Evolutionary conservation across 768 basidiomycete genomes (phyloP), one percentile per base, ranked within the genome.

Genomic region (Dioszegia hungarica): DNA sequence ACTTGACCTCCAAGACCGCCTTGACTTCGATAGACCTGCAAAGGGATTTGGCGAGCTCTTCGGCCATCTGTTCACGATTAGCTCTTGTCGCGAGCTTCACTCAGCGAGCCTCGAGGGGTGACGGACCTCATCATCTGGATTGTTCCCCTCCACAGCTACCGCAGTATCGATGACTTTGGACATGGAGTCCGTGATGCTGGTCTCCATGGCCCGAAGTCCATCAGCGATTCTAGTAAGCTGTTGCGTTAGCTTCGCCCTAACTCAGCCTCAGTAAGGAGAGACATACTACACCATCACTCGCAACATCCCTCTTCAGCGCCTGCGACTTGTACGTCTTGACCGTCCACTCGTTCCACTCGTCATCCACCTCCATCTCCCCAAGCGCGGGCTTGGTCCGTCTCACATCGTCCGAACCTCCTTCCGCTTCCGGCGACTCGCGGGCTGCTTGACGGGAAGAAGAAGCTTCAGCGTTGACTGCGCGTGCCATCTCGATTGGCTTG

Each of bases 341-440:
- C 5, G 67, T 72, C 70, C 70, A 72, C 33, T 38, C 40, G n/a
- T 55, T 46, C 36, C 47, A 51, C 17, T 63, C 62, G 3, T 39
- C 52, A n/a, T 38, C 51, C 2, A 34, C 50, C 2, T 44, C 49
- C 22, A 24, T 47, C 27, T 14, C 47, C 20, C 31, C 34, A 9
- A 22, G 40, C 22, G 2, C 22, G 10, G 38, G 38, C 20, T 44
- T 43, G 24, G 34, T 17, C 2, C 27, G 37, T 10, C 38, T 28
- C 14, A 38, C 45, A 22, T 47, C 51, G 22, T 36, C 24, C 28
- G 53, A 43, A 33, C 20, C 37, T 6, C 36, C 50, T 22, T 39
- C 28, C 14, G n/a, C n/a, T n/a, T 40, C 52, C 36, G 56, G 27
- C 15, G 31, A 22, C n/a, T 28, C 25, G 9, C 54, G 44, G 5